These are phyloP conservation scores for Canariomyces notabilis DNA, from an alignment of 2,329 filamentous ascomycete species.

Conservation along the genomic window DNA sequence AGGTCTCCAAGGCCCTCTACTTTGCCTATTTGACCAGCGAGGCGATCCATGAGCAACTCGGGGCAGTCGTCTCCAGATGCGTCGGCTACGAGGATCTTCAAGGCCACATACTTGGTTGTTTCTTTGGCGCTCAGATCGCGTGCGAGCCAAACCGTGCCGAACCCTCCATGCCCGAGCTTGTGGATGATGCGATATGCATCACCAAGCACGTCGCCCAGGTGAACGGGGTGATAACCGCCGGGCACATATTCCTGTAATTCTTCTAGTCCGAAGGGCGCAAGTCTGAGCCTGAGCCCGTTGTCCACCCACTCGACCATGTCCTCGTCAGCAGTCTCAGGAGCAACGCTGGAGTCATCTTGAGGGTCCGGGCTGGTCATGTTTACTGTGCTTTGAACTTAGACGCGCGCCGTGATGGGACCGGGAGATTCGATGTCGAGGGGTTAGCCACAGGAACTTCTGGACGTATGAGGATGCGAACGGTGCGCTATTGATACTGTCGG, in stretches of 20 bases:
- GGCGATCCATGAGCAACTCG: constrained; percentile 18
- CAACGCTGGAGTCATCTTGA: too few species aligned
- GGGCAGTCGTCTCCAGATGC: constrained; percentile 19
- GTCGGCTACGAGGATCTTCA: constrained; percentile 31
- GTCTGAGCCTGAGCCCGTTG: neutral
- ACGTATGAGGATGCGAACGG: too few species aligned
- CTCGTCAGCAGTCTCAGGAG: too few species aligned
- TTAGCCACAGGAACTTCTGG: too few species aligned
- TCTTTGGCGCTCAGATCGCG: constrained; percentile 8
- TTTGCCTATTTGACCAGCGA: constrained; percentile 3
- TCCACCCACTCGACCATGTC: too few species aligned
- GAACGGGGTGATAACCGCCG: constrained; percentile 38
- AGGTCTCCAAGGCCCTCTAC: constrained; percentile 3
- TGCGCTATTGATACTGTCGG: too few species aligned
- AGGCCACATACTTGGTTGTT: constrained; percentile 25
- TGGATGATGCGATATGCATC: constrained; percentile 36
- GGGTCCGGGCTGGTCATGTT: too few species aligned
- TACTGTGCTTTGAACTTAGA: too few species aligned
- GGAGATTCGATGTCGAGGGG: too few species aligned
- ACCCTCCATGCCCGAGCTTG: constrained; percentile 39
- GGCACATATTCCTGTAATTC: constrained; percentile 27
- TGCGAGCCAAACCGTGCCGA: constrained; percentile 41
- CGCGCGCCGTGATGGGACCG: too few species aligned
- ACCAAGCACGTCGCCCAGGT: constrained; percentile 36
- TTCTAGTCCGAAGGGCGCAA: constrained; percentile 4